Base-by-base conservation (phyloP, 768 basidiomycete species). In the Xerocomellus chrysenteron region DNA sequence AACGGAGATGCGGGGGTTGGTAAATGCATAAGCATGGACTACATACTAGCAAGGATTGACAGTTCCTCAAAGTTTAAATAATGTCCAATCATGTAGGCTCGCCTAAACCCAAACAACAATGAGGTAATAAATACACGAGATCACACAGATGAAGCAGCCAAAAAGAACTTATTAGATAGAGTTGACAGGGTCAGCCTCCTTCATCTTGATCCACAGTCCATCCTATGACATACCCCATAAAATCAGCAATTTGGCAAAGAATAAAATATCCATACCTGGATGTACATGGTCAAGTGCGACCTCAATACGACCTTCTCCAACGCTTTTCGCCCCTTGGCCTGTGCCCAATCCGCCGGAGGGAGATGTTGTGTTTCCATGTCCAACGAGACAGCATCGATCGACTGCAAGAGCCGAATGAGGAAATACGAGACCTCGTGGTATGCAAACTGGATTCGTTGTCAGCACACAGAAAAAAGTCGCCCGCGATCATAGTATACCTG, bases 361-460 rank as follows among this genome's bases (percentile, higher is more conserved):
- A 70, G 59, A 0, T 64, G 70, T 26, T 77, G 77, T 9, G 70
- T 72, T 0, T 74, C 73, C 45, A 65, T 57, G 39, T 74, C 35
- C 35, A 83, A 65, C 28, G 64, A 60, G 59, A 84, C 68, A 2
- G 55, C 61, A 30, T 76, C 76, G 58, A 83, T 79, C 37, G 74
- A 68, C 62, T 85, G 83, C 32, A 82, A 63, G 0, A 84, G 68
- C 5, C 81, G 78, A 50, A 82, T 68, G 49, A 84, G 73, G 70
- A 82, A 79, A 69, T 80, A 82, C 10, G 81, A 80, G 10, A 77
- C 72, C 65, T 81, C 79, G 62, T 82, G 78, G 65, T 82, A 82
- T n/a, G 81, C 80, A 64, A 82, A 81, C 75, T 82, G 45, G 2
- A 11, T 14, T n/a, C 36, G 7, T 21, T 28, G 28, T 52, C 54